Conservation (phyloP, 805 yeast genomes). For the Gaillardinia entomophila region DNA sequence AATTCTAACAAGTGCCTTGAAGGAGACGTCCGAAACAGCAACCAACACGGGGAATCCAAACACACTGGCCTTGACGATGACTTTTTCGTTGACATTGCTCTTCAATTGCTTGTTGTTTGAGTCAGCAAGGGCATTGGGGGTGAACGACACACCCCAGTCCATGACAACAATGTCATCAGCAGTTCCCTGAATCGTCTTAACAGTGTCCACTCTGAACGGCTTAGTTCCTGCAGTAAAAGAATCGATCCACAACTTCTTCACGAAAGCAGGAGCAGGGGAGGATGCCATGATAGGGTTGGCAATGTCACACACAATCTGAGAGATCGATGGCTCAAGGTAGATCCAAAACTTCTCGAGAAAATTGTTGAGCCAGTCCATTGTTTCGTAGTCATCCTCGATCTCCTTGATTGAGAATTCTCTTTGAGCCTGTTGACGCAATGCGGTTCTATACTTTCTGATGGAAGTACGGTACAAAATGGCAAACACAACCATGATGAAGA, state of each 20-base stretch:
- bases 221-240: constrained; percentile 90
- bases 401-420: constrained; percentile 76
- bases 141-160: constrained; percentile 94
- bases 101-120: constrained; percentile 79
- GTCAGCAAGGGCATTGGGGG: constrained; percentile 87
- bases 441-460: constrained; percentile 69
- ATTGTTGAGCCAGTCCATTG: constrained; percentile 92
- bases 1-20: constrained; percentile 68
- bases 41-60: constrained; percentile 83
- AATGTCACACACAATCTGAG: constrained; percentile 79
- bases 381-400: constrained; percentile 84
- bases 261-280: constrained; percentile 73
- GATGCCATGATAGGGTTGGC: constrained; percentile 80
- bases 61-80: constrained; percentile 70
- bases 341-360: constrained; percentile 91
- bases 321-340: constrained; percentile 80
- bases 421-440: constrained; percentile 73
- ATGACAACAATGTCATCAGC: constrained; percentile 89
- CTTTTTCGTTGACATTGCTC: constrained; percentile 76
- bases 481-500: constrained; percentile 58
- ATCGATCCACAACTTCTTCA: constrained; percentile 80
- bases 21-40: constrained; percentile 72
- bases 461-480: constrained; percentile 77
- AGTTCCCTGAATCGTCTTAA: constrained; percentile 87
- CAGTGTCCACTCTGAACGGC: constrained; percentile 89